A percentile compares a stretch with the other conserved stretches of the same genome.
phyloP scores from a whole-genome alignment of 345 rosid genomes.

The Sonneratia caseolaris region DNA sequence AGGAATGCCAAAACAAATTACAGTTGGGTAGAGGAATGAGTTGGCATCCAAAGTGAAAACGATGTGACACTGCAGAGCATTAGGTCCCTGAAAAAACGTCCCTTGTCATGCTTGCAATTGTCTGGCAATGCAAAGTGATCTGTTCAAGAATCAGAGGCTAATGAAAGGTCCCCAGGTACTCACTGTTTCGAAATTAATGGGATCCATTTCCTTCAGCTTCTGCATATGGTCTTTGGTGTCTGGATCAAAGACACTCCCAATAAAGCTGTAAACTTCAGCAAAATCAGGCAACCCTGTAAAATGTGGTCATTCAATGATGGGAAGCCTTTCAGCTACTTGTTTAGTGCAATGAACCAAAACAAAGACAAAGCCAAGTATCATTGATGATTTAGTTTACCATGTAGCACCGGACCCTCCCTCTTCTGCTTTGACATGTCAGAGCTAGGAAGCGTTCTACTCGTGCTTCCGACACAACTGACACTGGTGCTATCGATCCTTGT shows the following conservation, averaged over 20 bases:
- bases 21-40: not conserved
- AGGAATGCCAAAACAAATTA: not conserved
- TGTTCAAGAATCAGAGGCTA: not conserved
- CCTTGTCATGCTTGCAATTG: not conserved
- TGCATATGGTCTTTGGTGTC: conserved; percentile 49
- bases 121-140: not conserved
- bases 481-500: conserved; percentile 36
- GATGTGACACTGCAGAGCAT: not conserved
- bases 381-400: conserved; percentile 30
- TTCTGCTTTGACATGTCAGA: conserved; percentile 37
- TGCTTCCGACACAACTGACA: conserved; percentile 39
- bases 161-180: conserved; percentile 16
- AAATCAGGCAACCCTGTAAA: conserved; percentile 77
- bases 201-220: conserved; percentile 96
- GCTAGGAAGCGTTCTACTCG: conserved; percentile 28
- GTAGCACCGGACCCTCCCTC: conserved; percentile 42
- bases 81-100: not conserved
- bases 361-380: not conserved
- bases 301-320: not conserved
- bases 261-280: conserved; percentile 83
- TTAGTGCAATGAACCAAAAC: not conserved
- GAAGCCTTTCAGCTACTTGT: not conserved
- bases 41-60: not conserved
- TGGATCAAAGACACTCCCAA: conserved; percentile 89
- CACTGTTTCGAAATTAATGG: conserved; percentile 87